Conservation (phyloP, 345 rosid species). For the Salix caprea region DNA sequence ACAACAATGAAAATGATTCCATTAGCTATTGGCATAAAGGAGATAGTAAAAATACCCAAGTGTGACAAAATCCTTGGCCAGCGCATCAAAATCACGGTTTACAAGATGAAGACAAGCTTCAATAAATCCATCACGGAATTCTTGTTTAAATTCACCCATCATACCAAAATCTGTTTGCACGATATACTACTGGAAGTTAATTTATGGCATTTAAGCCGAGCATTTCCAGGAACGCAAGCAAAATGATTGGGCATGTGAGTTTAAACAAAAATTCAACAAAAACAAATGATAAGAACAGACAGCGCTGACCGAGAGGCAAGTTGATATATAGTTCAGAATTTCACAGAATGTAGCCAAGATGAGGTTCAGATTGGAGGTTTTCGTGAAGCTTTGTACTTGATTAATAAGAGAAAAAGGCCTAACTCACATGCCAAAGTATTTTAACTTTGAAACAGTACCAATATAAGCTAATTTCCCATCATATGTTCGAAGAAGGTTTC, state of each 20-base stretch:
- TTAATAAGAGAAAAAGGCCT: background rate
- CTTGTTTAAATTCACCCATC: constrained; percentile 97
- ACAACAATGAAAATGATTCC: background rate
- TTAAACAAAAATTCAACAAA: too few relatives aligned
- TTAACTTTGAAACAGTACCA: constrained; percentile 40
- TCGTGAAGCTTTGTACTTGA: too few relatives aligned
- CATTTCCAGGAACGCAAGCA: too few relatives aligned
- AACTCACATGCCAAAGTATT: background rate
- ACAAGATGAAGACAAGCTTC: constrained; percentile 98
- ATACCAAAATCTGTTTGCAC: constrained; percentile 80
- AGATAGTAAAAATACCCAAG: constrained; percentile 62
- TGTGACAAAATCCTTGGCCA: constrained; percentile 85
- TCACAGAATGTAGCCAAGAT: too few relatives aligned
- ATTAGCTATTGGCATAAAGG: constrained; percentile 9
- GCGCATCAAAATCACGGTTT: constrained; percentile 82
- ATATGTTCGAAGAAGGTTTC: constrained; percentile 80
- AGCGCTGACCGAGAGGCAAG: too few relatives aligned
- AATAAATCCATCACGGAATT: constrained; percentile 81
- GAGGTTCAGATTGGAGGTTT: too few relatives aligned
- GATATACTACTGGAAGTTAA: constrained; percentile 29
- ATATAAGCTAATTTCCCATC: constrained; percentile 92
- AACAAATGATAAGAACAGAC: too few relatives aligned
- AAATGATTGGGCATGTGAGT: too few relatives aligned
- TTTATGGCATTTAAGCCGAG: background rate
- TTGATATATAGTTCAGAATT: too few relatives aligned